Conservation (phyloP, 345 rosid genomes). For the Erucastrum elatum region DNA sequence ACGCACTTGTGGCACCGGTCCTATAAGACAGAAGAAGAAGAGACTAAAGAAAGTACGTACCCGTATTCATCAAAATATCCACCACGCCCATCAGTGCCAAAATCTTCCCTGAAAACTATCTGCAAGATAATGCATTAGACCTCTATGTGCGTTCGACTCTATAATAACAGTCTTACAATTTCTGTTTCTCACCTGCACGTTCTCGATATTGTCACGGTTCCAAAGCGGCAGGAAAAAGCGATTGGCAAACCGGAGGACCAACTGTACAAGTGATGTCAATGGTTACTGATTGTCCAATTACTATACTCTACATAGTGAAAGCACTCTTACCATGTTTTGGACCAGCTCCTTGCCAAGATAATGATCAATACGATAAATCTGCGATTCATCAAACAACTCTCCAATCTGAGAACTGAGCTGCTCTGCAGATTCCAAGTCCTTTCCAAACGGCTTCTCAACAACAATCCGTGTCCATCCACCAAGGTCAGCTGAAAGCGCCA, state of each 20-base stretch:
- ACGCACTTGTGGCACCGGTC: too few relatives aligned
- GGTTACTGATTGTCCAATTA: not conserved
- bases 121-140: conserved; percentile 28
- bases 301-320: not conserved
- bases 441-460: conserved; percentile 98
- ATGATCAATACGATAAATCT: conserved; percentile 81
- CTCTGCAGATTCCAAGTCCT: conserved; percentile 64
- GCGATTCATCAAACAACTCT: conserved; percentile 37
- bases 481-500: conserved; percentile 64
- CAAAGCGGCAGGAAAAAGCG: conserved; percentile 92
- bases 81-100: conserved; percentile 98
- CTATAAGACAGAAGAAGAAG: not conserved
- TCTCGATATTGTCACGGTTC: conserved; percentile 96
- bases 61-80: conserved; percentile 99
- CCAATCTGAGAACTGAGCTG: conserved; percentile 42
- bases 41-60: conserved; percentile 44
- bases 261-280: conserved; percentile 25
- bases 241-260: conserved; percentile 98
- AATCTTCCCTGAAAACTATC: conserved; percentile 98
- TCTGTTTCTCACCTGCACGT: conserved; percentile 71
- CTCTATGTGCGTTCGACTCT: not conserved
- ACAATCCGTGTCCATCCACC: conserved; percentile 99
- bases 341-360: conserved; percentile 97
- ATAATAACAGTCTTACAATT: not conserved
- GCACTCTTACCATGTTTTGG: conserved; percentile 60